Conservation (phyloP, 225 moss, liverwort and hornwort species). For the Takakia lepidozioides region DNA sequence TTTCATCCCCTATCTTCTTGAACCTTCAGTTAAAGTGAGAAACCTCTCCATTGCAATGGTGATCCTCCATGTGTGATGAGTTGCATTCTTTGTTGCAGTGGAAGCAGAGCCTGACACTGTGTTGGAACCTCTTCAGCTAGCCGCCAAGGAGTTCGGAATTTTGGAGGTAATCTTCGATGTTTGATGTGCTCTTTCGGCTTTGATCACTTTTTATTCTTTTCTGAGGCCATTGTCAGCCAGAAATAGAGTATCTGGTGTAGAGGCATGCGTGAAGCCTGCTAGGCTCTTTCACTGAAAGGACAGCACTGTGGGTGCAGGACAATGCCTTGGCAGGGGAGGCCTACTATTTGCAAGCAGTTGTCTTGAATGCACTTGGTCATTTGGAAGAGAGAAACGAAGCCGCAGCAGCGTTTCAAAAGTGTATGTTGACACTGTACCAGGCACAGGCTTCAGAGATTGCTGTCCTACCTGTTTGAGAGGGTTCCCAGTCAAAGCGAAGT, state of each 20-base stretch:
- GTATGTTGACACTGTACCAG: conserved; percentile 29
- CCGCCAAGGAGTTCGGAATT: conserved; percentile 49
- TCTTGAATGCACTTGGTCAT: conserved; percentile 44
- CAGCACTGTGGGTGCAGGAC: conserved; percentile 24
- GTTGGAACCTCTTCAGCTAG: conserved; percentile 59
- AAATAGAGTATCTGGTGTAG: no score
- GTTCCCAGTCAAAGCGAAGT: no score
- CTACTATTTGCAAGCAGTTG: conserved; percentile 71
- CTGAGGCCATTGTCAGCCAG: no score
- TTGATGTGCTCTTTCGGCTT: no score
- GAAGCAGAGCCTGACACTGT: conserved; percentile 35
- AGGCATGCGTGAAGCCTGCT: no score
- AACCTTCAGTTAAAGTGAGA: no score
- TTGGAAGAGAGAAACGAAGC: conserved; percentile 55
- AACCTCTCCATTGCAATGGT: no score
- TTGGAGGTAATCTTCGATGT: conserved; percentile 56
- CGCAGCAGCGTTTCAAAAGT: conserved; percentile 45
- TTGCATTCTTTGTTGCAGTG: no score
- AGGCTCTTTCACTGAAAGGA: no score
- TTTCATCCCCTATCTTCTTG: no score
- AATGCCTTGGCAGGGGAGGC: conserved; percentile 58
- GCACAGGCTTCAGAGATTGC: conserved; percentile 37
- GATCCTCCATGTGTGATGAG: no score
- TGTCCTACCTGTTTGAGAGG: conserved; percentile 24
- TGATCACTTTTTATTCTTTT: no score